Conservation (phyloP, 192 early-diverging fungal genomes). For the Rhizoclosmatium sp. region DNA sequence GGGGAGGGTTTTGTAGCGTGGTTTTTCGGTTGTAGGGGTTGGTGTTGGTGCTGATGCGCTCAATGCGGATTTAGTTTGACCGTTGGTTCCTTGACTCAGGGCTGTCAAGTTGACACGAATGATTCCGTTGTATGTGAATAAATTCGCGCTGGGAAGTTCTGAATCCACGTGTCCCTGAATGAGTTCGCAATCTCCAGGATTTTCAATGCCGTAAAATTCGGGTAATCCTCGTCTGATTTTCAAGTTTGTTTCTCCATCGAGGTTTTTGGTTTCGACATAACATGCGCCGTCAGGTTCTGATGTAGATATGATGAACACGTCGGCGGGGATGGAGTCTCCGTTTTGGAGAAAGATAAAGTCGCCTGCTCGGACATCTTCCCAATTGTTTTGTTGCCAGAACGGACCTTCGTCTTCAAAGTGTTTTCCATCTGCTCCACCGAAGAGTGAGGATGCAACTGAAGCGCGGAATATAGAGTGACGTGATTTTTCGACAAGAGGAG, state of each 20-base stretch:
- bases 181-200: constrained; percentile 73
- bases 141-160: constrained; percentile 56
- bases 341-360: constrained; percentile 87
- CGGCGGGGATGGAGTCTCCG: constrained; percentile 85
- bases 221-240: constrained; percentile 78
- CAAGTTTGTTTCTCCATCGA: constrained; percentile 98
- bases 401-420: constrained; percentile 24
- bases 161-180: constrained; percentile 50
- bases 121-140: constrained; percentile 58
- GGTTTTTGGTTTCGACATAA: constrained; percentile 93
- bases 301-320: constrained; percentile 82
- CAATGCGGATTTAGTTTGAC: background rate
- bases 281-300: constrained; percentile 78
- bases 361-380: constrained; percentile 71
- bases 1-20: constrained; percentile 46
- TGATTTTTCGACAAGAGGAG: constrained; percentile 2
- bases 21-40: background rate
- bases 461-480: background rate
- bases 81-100: background rate
- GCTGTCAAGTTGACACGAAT: constrained; percentile 34
- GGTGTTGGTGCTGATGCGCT: background rate
- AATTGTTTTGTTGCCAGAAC: constrained; percentile 49
- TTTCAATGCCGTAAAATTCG: constrained; percentile 71
- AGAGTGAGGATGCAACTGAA: background rate
- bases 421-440: background rate